These are phyloP conservation scores for Dryadomyces sulphureus DNA, from an alignment of 2,329 filamentous ascomycete species.

Conservation along the genomic window DNA sequence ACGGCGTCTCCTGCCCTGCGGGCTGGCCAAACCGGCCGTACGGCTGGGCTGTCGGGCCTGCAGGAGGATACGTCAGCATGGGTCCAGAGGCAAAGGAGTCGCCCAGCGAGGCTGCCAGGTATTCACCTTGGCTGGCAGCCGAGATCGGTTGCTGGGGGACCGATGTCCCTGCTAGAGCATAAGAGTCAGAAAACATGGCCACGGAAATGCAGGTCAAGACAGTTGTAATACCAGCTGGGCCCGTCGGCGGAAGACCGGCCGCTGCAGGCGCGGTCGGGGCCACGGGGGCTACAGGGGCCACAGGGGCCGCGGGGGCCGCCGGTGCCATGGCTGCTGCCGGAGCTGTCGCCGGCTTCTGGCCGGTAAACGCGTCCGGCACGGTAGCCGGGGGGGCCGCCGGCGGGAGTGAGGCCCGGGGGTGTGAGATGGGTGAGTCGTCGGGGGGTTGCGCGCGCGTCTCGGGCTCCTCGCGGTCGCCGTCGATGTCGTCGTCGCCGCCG, in stretches of 20 bases:
- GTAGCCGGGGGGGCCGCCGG: slow-evolving; percentile 45
- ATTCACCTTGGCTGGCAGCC: slow-evolving; percentile 21
- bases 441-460: slow-evolving; percentile 90
- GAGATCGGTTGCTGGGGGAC: slow-evolving; percentile 17
- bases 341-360: slow-evolving; percentile 32
- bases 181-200: no score
- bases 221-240: slow-evolving; percentile 18
- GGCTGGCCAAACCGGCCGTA: slow-evolving; percentile 56
- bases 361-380: slow-evolving; percentile 38
- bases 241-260: slow-evolving; percentile 26
- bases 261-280: no score
- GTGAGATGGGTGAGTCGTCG: slow-evolving; percentile 76
- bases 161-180: no score
- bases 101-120: background rate
- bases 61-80: slow-evolving; percentile 4
- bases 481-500: slow-evolving; percentile 73
- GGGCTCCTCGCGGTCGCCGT: slow-evolving; percentile 86
- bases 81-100: slow-evolving; percentile 9
- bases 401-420: slow-evolving; percentile 75
- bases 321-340: no score
- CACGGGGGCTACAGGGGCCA: no score
- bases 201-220: no score
- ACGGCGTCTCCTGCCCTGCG: slow-evolving; percentile 43
- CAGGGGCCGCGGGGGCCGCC: no score
- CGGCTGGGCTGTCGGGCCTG: slow-evolving; percentile 27